Evolutionary conservation across 306 rosid genomes (phyloP).

Genomic region (Cucumis hystrix): DNA sequence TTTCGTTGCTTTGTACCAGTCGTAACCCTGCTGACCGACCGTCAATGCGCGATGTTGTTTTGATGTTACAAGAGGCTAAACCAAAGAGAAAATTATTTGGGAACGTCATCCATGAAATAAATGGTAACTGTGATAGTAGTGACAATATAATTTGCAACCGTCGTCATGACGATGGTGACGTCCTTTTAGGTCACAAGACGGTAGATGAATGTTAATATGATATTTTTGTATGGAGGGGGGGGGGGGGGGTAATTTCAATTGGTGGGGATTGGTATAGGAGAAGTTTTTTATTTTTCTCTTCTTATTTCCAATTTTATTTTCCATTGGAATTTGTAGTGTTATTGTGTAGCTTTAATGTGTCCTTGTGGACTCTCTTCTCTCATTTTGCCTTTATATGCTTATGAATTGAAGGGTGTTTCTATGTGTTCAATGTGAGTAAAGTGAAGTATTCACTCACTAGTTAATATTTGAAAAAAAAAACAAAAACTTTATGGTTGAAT

Average conservation of each 20-base stretch:
- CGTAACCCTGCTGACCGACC: constrained; percentile 70
- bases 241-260: constrained; percentile 11
- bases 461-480: too few species aligned
- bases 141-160: background rate
- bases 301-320: constrained; percentile 8
- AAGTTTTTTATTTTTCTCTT: constrained; percentile 19
- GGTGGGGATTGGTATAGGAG: constrained; percentile 98
- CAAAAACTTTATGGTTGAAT: too few species aligned
- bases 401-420: constrained; percentile 16
- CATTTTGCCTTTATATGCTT: constrained; percentile 14
- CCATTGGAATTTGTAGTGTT: constrained; percentile 37
- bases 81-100: constrained; percentile 56
- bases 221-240: background rate
- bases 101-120: background rate
- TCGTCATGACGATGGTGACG: constrained; percentile 10
- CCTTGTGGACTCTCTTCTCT: constrained; percentile 5
- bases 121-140: background rate
- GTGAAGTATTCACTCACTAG: too few species aligned
- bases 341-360: constrained; percentile 4
- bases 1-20: constrained; percentile 82
- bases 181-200: constrained; percentile 39
- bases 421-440: background rate
- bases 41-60: constrained; percentile 77
- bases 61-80: constrained; percentile 77
- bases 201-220: constrained; percentile 33